Evolutionary conservation across 2,329 filamentous ascomycete species (phyloP).

Genomic region (Cladobotryum protrusum): DNA sequence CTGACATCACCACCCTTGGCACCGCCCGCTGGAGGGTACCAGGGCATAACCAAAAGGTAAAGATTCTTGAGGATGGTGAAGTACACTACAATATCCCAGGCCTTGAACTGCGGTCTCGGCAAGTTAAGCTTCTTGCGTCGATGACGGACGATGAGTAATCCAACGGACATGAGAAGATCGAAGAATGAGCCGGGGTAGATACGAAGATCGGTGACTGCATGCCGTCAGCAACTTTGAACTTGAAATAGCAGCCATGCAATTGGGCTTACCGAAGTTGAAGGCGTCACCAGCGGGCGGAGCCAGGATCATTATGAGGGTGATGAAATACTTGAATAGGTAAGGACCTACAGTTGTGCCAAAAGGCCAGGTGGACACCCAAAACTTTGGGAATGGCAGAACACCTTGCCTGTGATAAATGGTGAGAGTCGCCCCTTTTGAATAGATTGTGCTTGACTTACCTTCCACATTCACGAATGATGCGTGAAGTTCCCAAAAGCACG

Average conservation of each 20-base stretch:
- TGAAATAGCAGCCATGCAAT: neutral
- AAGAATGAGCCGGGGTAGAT: constrained; percentile 56
- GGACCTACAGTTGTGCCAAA: constrained; percentile 58
- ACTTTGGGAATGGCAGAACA: constrained; percentile 51
- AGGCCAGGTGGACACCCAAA: constrained; percentile 58
- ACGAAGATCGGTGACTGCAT: constrained; percentile 50
- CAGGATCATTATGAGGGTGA: constrained; percentile 55
- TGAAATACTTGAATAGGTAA: constrained; percentile 49
- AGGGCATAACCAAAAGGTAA: constrained; percentile 63
- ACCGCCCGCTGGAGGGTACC: constrained; percentile 60
- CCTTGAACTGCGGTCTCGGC: constrained; percentile 44
- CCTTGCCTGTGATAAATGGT: constrained; percentile 40
- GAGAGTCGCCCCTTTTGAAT: neutral
- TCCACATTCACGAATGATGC: constrained; percentile 55
- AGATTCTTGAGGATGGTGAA: constrained; percentile 56
- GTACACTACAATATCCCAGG: constrained; percentile 51
- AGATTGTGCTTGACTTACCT: constrained; percentile 24
- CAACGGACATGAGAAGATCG: constrained; percentile 47
- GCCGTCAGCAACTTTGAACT: constrained; percentile 18
- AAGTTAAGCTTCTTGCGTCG: constrained; percentile 46
- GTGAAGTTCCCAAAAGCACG: constrained; percentile 47
- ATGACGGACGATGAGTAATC: constrained; percentile 51
- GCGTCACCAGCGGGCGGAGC: constrained; percentile 57
- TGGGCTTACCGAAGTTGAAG: constrained; percentile 50
- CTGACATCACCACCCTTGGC: constrained; percentile 57